Evolutionary conservation across 192 early-diverging fungal genomes (phyloP), one percentile per base, ranked within the genome.

Genomic region (Gigaspora rosea): DNA sequence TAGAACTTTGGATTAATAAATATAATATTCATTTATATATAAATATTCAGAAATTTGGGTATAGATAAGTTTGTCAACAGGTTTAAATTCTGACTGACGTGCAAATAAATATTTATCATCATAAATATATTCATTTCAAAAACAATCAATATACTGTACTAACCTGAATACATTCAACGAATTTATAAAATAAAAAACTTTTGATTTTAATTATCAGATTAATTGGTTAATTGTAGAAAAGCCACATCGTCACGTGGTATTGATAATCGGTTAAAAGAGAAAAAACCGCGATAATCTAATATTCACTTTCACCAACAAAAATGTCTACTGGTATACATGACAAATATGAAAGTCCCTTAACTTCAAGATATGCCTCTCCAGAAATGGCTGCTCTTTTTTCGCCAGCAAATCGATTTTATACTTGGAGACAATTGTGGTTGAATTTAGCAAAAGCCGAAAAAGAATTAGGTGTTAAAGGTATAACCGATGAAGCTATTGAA

Each of bases 351-450:
- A 94, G 92, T 71, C 97, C 97, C n/a, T 89, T 98, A 84, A 97
- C 96, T 35, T 95, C 95, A 78, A 92, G 97, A 49, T 99, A 99
- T 84, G 96, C 96, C 71, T 96, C 94, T 59, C 89, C 93, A 72
- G 96, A 97, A 86, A 99, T 99, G 96, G 92, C 94, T 1, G 91
- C 90, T 83, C 95, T 95, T 91, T 98, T 98, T 78, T 94, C 92
- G 73, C 95, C 97, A 80, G 93, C 96, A 86, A 99, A 95, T 84
- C 93, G 95, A 71, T 99, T 95, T 82, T 85, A 89, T 70, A 99
- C 93, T 66, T 99, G 97, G 97, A 92, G 97, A 64, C 87, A 92
- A 73, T 92, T 99, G 22, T 99, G 97, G 97, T 83, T 96, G 76
- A 92, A 89, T 83, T 91, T 99, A 69, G 97, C 97, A 48, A 90